Percentiles rank a stretch among this genome's conserved stretches.
These are phyloP conservation scores for Salix exigua DNA, from an alignment of 345 rosid genomes.

Conservation along the genomic window DNA sequence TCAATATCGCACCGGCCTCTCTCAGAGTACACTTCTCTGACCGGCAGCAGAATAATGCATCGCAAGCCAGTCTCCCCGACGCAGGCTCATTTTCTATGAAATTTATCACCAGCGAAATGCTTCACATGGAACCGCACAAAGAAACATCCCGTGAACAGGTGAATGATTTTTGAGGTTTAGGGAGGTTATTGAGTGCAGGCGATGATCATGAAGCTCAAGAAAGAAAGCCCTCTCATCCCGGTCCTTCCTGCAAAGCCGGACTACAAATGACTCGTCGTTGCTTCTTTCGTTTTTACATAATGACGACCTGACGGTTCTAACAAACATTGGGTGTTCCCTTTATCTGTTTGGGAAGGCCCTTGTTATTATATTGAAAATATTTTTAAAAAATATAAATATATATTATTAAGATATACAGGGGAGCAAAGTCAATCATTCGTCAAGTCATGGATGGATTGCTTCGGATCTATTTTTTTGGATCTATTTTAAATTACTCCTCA, in stretches of 20 bases:
- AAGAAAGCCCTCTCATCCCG: constrained; percentile 56
- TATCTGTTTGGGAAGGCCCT: too few relatives aligned
- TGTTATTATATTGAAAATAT: too few relatives aligned
- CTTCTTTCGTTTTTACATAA: background rate
- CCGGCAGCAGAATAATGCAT: constrained; percentile 62
- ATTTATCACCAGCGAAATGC: constrained; percentile 49
- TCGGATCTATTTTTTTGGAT: too few relatives aligned
- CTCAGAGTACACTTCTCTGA: constrained; percentile 60
- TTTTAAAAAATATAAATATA: too few relatives aligned
- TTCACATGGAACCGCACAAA: constrained; percentile 37
- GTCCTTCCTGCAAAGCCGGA: constrained; percentile 10
- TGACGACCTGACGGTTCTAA: background rate
- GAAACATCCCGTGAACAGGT: constrained; percentile 78
- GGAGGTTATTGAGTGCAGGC: constrained; percentile 19
- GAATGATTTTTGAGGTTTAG: constrained; percentile 3
- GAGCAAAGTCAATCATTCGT: too few relatives aligned
- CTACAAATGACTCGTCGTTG: background rate
- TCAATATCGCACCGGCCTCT: constrained; percentile 59
- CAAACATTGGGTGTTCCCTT: background rate
- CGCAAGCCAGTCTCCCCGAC: constrained; percentile 50
- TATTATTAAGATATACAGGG: too few relatives aligned
- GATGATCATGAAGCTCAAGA: constrained; percentile 47
- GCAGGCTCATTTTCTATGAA: constrained; percentile 50
- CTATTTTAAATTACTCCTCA: too few relatives aligned
- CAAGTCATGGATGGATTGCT: too few relatives aligned